phyloP scores from a whole-genome alignment of 306 rosid genomes.

The Bauhinia variegata region DNA sequence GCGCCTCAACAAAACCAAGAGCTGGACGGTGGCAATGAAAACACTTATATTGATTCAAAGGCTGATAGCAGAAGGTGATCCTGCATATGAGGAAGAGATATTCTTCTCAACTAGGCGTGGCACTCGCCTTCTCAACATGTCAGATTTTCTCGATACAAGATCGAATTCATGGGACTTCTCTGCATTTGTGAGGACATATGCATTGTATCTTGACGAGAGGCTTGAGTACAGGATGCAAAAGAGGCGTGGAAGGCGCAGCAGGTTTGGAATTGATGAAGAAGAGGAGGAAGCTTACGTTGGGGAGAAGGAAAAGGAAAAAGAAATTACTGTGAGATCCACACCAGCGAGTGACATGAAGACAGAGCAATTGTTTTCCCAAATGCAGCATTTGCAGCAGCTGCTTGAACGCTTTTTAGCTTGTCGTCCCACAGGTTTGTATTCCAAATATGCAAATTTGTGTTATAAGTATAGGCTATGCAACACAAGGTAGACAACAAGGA shows the following conservation, averaged over 20 bases:
- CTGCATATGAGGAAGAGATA: conserved; percentile 92
- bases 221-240: conserved; percentile 89
- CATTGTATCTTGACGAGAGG: conserved; percentile 79
- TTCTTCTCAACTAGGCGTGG: conserved; percentile 91
- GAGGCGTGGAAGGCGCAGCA: conserved; percentile 67
- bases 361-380: conserved; percentile 65
- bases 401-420: conserved; percentile 87
- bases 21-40: conserved; percentile 84
- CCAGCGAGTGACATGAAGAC: conserved; percentile 65
- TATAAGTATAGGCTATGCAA: background rate
- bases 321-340: conserved; percentile 46
- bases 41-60: conserved; percentile 73
- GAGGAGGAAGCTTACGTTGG: conserved; percentile 36
- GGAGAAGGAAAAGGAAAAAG: conserved; percentile 21
- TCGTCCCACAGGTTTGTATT: conserved; percentile 86
- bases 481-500: background rate
- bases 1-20: conserved; percentile 80
- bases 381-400: conserved; percentile 80
- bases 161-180: conserved; percentile 78
- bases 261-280: conserved; percentile 54
- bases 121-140: conserved; percentile 85
- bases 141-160: conserved; percentile 71
- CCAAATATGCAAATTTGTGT: background rate
- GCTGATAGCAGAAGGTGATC: conserved; percentile 78
- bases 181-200: conserved; percentile 76